A percentile compares a stretch with the other conserved stretches of the same genome.
Evolutionary conservation across 805 yeast genomes (phyloP).

Genomic region (Cyberlindnera japonica): DNA sequence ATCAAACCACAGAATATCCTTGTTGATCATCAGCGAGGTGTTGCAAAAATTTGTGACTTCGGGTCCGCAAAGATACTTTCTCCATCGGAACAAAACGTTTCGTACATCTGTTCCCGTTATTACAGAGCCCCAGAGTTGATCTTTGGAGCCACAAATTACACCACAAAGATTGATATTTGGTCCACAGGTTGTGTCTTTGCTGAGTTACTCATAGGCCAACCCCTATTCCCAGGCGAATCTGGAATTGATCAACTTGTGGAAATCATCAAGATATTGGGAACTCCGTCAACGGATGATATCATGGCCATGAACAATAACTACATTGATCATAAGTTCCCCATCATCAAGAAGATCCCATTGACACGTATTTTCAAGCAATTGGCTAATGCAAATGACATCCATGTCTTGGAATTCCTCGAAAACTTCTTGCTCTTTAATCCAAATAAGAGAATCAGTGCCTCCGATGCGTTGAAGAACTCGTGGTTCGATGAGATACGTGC

Average conservation of each 20-base stretch:
- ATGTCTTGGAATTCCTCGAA: slow-evolving; percentile 52
- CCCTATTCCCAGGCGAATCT: slow-evolving; percentile 95
- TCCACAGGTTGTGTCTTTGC: slow-evolving; percentile 98
- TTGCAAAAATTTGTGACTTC: slow-evolving; percentile 90
- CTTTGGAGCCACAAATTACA: slow-evolving; percentile 94
- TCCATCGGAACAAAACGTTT: slow-evolving; percentile 90
- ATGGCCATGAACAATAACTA: slow-evolving; percentile 94
- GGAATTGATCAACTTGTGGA: slow-evolving; percentile 98
- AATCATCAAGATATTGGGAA: slow-evolving; percentile 91
- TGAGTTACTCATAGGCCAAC: slow-evolving; percentile 91
- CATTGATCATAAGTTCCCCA: slow-evolving; percentile 95
- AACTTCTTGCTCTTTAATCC: slow-evolving; percentile 68
- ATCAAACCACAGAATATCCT: slow-evolving; percentile 87
- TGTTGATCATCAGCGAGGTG: slow-evolving; percentile 80
- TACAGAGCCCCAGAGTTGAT: slow-evolving; percentile 97
- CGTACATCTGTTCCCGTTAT: slow-evolving; percentile 94
- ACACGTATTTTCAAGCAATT: slow-evolving; percentile 59
- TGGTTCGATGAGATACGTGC: slow-evolving; percentile 41
- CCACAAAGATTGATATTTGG: slow-evolving; percentile 97
- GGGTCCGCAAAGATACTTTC: slow-evolving; percentile 91
- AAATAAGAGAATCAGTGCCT: slow-evolving; percentile 55
- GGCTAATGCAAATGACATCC: slow-evolving; percentile 34
- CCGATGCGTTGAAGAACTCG: slow-evolving; percentile 46
- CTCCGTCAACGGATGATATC: slow-evolving; percentile 91
- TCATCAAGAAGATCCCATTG: slow-evolving; percentile 74